Base-by-base conservation (phyloP, 2,329 filamentous ascomycete genomes). In the Penicillium rolfsii region DNA sequence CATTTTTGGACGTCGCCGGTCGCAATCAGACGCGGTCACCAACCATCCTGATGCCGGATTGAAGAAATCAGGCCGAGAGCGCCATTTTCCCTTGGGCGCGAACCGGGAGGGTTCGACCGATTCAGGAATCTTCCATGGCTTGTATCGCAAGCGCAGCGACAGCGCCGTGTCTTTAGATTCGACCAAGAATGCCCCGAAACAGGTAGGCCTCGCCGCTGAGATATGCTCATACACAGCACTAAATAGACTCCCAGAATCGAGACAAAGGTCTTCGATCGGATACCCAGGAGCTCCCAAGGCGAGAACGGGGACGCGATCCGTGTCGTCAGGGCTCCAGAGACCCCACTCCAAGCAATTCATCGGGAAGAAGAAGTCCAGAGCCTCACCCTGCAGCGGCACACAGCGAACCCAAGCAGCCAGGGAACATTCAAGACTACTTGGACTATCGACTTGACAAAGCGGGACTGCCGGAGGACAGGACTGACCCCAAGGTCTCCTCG, bases 1-100 rank as follows among this genome's bases (percentile, higher is more conserved):
- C 52, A 62, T 71, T 43, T 67, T 73, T 30, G 68, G 71, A 33
- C 70, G 70, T 54, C 71, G 69, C 36, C 71, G 71, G 56, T 70
- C 71, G 28, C 45, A 67, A 26, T 67, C 71, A 19, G 67, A 67
- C 26, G 61, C 59, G 41, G 45, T 61, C 24, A 41, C 63, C 38
- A 46, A 53, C 19, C 59, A 66, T 28, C 35, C 60, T 22, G 61
- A 64, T 30, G 50, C 50, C 26, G 30, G 61, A 3, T 11, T 56
- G 11, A 40, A 33, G 9, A 59, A n/a, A 30, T 56, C 54, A 1
- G 62, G 65, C 9, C 45, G 57, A 24, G 62, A 65, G n/a, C 60
- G 62, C 41, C 64, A 58, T 53, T 14, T 43, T n/a, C 49, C 62
- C 4, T 54, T 55, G 28, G 26, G 48, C n/a, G 16, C 58, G 36